These are phyloP conservation scores for Cordyceps tenuipes DNA, from an alignment of 2,329 filamentous ascomycete species.

Conservation along the genomic window DNA sequence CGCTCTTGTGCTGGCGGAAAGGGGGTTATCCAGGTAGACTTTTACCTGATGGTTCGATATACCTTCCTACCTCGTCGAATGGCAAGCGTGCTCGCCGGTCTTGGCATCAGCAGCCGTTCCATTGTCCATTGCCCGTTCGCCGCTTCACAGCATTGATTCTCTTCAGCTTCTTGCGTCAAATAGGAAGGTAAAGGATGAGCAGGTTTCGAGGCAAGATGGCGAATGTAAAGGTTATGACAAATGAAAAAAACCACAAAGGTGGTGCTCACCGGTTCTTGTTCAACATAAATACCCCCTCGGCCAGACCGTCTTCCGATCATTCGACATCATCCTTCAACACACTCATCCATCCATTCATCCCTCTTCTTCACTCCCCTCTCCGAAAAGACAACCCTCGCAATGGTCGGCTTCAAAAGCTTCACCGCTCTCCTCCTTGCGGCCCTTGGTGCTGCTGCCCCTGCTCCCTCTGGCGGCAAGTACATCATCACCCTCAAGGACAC, in stretches of 20 bases:
- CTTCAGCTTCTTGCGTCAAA: neutral
- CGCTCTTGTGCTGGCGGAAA: neutral
- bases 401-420: conserved; percentile 17
- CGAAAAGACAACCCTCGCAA: neutral
- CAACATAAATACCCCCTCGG: neutral
- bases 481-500: conserved; percentile 37
- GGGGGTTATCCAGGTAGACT: neutral
- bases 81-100: neutral
- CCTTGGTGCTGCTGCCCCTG: conserved; percentile 10
- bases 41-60: neutral
- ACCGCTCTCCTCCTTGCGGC: conserved; percentile 14
- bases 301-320: neutral
- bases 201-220: neutral
- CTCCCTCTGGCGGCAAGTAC: conserved; percentile 26
- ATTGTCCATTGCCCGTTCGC: neutral
- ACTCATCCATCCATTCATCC: neutral
- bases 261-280: neutral
- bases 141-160: neutral
- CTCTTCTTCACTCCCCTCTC: neutral
- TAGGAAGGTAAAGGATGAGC: neutral
- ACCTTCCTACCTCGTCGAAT: conserved; percentile 1
- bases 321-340: neutral
- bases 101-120: neutral
- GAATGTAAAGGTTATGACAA: neutral
- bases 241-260: neutral